Evolutionary conservation across 805 yeast species (phyloP).

Genomic region (Ogataea polymorpha): DNA sequence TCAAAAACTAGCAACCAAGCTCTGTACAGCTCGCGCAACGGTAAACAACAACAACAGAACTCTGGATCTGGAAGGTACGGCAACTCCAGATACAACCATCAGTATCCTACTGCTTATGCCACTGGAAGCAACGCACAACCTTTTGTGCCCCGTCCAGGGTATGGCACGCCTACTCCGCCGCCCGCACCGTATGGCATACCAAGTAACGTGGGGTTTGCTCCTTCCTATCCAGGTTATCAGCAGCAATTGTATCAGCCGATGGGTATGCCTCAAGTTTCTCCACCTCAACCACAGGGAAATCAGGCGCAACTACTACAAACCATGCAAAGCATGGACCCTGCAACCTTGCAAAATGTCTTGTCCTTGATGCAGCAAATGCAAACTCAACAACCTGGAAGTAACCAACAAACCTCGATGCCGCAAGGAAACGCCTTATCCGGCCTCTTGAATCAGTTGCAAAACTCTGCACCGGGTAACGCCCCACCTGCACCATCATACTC

Average conservation of each 20-base stretch:
- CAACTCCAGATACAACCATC: conserved; percentile 8
- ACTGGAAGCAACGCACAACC: conserved; percentile 20
- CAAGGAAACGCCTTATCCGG: conserved; percentile 20
- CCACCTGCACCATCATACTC: conserved; percentile 19
- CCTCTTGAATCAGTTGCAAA: conserved; percentile 23
- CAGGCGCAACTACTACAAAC: conserved; percentile 22
- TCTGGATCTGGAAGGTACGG: conserved; percentile 5
- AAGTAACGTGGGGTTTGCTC: conserved; percentile 11
- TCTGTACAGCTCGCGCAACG: conserved; percentile 11
- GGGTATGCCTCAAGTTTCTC: conserved; percentile 3
- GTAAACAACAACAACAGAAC: conserved; percentile 6
- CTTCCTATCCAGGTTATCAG: conserved; percentile 15
- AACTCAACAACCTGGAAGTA: conserved; percentile 9
- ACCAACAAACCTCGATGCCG: conserved; percentile 16
- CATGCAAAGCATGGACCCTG: conserved; percentile 31
- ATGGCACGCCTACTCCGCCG: conserved; percentile 7
- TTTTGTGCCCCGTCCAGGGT: conserved; percentile 11
- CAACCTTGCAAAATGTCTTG: conserved; percentile 32
- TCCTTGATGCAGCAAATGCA: conserved; percentile 29
- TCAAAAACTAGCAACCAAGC: conserved; percentile 18
- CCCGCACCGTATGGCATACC: conserved; percentile 16
- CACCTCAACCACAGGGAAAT: conserved; percentile 7
- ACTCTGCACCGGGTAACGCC: conserved; percentile 18
- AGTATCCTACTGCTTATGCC: conserved; percentile 19
- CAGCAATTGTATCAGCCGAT: conserved; percentile 16